These are phyloP conservation scores for Polytrichum commune DNA, from an alignment of 225 moss, liverwort and hornwort species.

Conservation along the genomic window DNA sequence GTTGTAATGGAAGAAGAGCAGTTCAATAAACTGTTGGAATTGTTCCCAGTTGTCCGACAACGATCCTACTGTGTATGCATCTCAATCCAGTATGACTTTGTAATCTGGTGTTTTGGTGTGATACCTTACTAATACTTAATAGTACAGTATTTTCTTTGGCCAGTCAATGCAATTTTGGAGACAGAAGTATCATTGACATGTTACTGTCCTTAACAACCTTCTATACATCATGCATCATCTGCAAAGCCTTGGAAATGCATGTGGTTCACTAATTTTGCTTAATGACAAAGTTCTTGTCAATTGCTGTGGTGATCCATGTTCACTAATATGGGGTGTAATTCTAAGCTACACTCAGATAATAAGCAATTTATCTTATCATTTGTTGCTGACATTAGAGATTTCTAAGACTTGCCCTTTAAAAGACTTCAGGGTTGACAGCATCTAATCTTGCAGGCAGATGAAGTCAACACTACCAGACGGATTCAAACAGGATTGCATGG, in stretches of 20 bases:
- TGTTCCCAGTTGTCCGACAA: constrained; percentile 57
- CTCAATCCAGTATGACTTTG: neutral
- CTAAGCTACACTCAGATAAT: neutral
- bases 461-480: constrained; percentile 30
- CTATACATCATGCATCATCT: neutral
- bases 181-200: no score
- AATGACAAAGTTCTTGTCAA: neutral
- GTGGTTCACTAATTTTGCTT: neutral
- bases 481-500: constrained; percentile 21
- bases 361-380: no score
- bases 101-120: no score
- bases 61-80: constrained; percentile 49
- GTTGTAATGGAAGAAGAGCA: constrained; percentile 57
- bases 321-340: neutral
- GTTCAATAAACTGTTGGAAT: constrained; percentile 56
- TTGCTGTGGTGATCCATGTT: neutral
- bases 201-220: no score
- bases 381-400: no score
- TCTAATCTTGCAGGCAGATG: constrained; percentile 47
- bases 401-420: constrained; percentile 1
- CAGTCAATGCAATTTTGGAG: neutral
- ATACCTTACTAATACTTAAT: no score
- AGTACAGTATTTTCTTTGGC: neutral
- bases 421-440: neutral
- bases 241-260: neutral